A percentile compares a stretch with the other conserved stretches of the same genome.
These are phyloP conservation scores for Talaromyces thailandensis DNA, from an alignment of 495 filamentous ascomycete genomes.

Conservation along the genomic window DNA sequence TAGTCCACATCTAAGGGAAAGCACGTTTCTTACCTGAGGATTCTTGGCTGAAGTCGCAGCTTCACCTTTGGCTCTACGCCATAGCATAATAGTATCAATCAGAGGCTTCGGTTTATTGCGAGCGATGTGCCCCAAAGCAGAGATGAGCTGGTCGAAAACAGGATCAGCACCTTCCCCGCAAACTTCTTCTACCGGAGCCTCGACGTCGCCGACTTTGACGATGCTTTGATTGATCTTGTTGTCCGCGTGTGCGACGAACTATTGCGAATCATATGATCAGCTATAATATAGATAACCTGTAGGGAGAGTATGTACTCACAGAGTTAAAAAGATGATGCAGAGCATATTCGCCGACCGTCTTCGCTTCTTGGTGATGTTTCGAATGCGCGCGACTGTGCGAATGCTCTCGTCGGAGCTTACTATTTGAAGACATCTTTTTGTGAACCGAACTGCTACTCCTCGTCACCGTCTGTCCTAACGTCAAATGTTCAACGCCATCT, in stretches of 20 bases:
- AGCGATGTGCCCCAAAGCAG: slow-evolving; percentile 86
- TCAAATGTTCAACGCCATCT: slow-evolving; percentile 25
- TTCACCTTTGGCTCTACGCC: slow-evolving; percentile 92
- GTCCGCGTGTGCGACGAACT: slow-evolving; percentile 74
- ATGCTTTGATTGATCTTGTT: slow-evolving; percentile 85
- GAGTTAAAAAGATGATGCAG: slow-evolving; percentile 94
- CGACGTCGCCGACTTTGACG: slow-evolving; percentile 59
- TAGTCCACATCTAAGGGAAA: neutral
- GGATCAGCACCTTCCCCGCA: slow-evolving; percentile 84
- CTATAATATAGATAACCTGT: neutral
- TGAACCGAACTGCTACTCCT: slow-evolving; percentile 15
- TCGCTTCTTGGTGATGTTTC: slow-evolving; percentile 64
- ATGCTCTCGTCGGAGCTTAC: slow-evolving; percentile 58
- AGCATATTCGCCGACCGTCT: slow-evolving; percentile 93
- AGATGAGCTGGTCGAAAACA: slow-evolving; percentile 91
- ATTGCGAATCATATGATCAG: slow-evolving; percentile 13
- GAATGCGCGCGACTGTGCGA: slow-evolving; percentile 78
- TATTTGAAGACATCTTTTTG: slow-evolving; percentile 41
- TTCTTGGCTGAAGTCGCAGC: slow-evolving; percentile 54
- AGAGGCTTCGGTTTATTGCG: slow-evolving; percentile 89
- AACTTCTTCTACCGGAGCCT: slow-evolving; percentile 74
- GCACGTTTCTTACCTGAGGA: slow-evolving; percentile 42
- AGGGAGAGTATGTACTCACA: slow-evolving; percentile 31
- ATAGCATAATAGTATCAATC: slow-evolving; percentile 94
- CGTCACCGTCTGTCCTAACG: slow-evolving; percentile 16